Evolutionary conservation across 164 flowering plant genomes (phyloP), one percentile per base, ranked within the genome.

Genomic region (Tinospora cordifolia): DNA sequence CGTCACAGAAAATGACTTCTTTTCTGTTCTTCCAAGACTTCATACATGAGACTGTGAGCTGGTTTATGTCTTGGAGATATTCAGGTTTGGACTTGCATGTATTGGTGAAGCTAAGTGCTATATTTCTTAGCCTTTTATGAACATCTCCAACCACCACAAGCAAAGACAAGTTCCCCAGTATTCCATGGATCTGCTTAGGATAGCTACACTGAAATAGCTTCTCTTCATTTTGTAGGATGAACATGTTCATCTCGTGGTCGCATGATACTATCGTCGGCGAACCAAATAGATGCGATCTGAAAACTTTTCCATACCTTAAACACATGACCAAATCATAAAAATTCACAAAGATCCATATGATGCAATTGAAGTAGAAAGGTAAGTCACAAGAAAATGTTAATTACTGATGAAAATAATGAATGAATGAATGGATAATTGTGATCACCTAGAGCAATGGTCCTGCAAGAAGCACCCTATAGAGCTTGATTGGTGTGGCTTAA

Each of bases 211-310:
- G 76, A 71, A 92, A 92, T 8, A 88, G 83, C 82, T 69, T 92
- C 68, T 77, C 92, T 69, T 90, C 97, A 62, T 92, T 90, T 66
- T 88, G 98, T 58, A 92, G 88, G 30, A 92, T 73, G 71, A 84
- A 92, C 74, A 67, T 41, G 79, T 86, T 92, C 46, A 90, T 76
- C 76, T 90, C 96, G 22, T 76, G 81, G 73, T 90, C 95, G 69
- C 93, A 87, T 0, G 97, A 91, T n/a, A 91, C 87, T 34, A 91
- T 84, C 22, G 97, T 82, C 24, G 84, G 84, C 2, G 74, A 75
- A 6, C 92, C 90, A 69, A 90, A 90, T 54, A 92, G 77, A 78
- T 90, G 88, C 0, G 97, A 85, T 46, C 80, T 87, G 81, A 92
- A 90, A 14, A 92, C 80, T 65, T 65, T 88, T 30, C 97, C 97